Evolutionary conservation across 1,284 basidiomycete genomes (phyloP).

Genomic region (Fomes fomentarius): DNA sequence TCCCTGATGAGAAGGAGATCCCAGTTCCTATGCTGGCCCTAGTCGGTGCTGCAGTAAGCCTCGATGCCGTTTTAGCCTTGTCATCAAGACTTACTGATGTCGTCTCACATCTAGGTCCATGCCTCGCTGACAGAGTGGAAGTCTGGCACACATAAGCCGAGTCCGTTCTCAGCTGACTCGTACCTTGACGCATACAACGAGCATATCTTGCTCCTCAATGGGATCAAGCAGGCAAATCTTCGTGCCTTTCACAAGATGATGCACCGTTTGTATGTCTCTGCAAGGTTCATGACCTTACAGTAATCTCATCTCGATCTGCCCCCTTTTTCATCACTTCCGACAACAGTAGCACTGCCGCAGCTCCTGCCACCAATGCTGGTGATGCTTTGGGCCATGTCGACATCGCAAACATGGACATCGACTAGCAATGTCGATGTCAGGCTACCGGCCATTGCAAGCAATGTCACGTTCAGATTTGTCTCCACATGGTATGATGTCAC

Average conservation of each 20-base stretch:
- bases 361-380: no score
- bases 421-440: no score
- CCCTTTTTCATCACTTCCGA: no score
- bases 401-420: no score
- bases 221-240: neutral
- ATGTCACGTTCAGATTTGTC: no score
- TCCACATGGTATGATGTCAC: no score
- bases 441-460: no score
- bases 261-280: neutral
- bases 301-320: no score
- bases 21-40: neutral
- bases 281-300: neutral
- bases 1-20: neutral
- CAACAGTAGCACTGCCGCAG: no score
- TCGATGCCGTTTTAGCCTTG: no score
- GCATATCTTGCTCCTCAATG: neutral
- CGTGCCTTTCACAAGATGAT: neutral
- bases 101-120: neutral
- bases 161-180: neutral
- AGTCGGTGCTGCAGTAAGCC: neutral
- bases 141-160: neutral
- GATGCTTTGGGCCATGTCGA: no score
- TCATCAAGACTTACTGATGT: no score
- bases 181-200: neutral
- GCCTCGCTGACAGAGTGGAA: neutral